Conservation (phyloP, 108 stramenopile species). For the Cyclotella baltica region DNA sequence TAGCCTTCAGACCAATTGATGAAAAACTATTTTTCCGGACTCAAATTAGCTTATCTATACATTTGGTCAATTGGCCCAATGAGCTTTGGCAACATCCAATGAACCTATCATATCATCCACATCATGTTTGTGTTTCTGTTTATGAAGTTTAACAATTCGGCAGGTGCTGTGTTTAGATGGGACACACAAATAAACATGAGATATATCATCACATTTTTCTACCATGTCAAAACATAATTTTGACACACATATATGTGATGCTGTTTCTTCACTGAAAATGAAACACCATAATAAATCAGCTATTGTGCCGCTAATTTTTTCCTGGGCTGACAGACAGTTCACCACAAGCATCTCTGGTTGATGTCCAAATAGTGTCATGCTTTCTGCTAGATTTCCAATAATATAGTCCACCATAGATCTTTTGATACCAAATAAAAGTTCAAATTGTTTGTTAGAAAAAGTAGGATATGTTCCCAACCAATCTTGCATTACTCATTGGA, state of each 20-base stretch:
- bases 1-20: constrained; percentile 32
- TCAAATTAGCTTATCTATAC: constrained; percentile 22
- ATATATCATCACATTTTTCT: not conserved
- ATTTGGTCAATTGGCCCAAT: constrained; percentile 21
- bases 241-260: constrained; percentile 7
- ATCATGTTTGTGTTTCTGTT: not conserved
- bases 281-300: constrained; percentile 16
- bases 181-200: not conserved
- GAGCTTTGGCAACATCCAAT: constrained; percentile 8
- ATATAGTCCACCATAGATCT: not conserved
- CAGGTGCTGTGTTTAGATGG: not conserved
- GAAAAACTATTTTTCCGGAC: constrained; percentile 24
- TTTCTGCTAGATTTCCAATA: constrained; percentile 1
- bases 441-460: constrained; percentile 17
- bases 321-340: not conserved
- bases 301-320: constrained; percentile 6
- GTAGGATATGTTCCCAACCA: not conserved
- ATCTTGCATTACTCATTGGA: not conserved
- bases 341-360: not conserved
- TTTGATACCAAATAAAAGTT: constrained; percentile 13
- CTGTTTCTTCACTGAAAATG: constrained; percentile 19
- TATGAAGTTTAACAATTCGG: not conserved
- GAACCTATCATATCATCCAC: constrained; percentile 13
- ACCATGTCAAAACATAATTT: not conserved
- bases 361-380: not conserved